Percentiles rank a stretch among this genome's conserved stretches.
Conservation (phyloP, 202 grass and related monocot species). For the Brachypodium distachyon region DNA sequence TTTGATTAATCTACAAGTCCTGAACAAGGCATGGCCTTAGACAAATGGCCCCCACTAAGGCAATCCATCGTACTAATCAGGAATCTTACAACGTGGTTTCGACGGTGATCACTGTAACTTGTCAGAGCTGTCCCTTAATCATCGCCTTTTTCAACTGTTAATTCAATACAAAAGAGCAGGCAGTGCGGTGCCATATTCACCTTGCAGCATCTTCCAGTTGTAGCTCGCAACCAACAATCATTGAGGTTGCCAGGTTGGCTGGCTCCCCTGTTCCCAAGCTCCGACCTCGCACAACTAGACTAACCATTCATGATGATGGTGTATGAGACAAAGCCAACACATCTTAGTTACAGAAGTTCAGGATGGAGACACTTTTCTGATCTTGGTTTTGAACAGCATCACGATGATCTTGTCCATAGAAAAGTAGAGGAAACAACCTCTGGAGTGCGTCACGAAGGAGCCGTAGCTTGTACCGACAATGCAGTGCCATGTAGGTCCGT, state of each 20-base stretch:
- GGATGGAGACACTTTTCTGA: constrained; percentile 40
- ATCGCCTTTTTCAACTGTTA: constrained; percentile 7
- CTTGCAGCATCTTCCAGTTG: neutral
- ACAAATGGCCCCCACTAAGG: neutral
- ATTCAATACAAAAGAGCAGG: neutral
- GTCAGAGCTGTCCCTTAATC: constrained; percentile 29
- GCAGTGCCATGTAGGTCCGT: constrained; percentile 71
- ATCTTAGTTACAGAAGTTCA: constrained; percentile 28
- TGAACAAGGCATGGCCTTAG: neutral
- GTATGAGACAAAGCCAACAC: neutral
- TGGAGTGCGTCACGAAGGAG: constrained; percentile 72
- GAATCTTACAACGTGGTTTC: constrained; percentile 31
- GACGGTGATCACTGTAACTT: constrained; percentile 19
- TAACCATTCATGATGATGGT: neutral
- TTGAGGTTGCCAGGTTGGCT: constrained; percentile 16
- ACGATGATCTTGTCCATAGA: constrained; percentile 78
- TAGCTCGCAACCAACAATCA: constrained; percentile 10
- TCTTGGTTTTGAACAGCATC: constrained; percentile 80
- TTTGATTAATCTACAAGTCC: neutral
- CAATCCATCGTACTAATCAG: constrained; percentile 8
- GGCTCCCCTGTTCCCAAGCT: neutral
- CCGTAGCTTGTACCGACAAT: constrained; percentile 73
- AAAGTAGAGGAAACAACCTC: constrained; percentile 83
- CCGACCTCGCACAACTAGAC: constrained; percentile 2
- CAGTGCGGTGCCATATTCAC: constrained; percentile 10